Evolutionary conservation across 148 eudicot species (phyloP).

Genomic region (Salicornia ramosissima): DNA sequence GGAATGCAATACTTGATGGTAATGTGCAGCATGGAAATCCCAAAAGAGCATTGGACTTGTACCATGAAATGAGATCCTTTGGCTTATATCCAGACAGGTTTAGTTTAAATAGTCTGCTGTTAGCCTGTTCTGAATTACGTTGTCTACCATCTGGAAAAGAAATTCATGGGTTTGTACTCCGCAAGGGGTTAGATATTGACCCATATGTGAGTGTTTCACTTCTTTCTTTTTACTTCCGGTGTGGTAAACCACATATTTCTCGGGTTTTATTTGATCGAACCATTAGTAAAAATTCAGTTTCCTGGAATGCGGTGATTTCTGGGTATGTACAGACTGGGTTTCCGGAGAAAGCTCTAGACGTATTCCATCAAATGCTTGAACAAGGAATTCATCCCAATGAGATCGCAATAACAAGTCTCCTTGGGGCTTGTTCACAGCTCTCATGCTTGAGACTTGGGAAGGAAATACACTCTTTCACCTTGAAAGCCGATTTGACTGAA

Average conservation of each 20-base stretch:
- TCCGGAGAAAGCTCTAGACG: constrained; percentile 40
- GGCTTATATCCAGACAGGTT: constrained; percentile 44
- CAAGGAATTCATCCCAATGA: constrained; percentile 32
- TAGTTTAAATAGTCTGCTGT: constrained; percentile 43
- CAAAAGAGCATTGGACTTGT: constrained; percentile 36
- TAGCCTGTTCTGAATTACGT: constrained; percentile 42
- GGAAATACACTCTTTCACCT: constrained; percentile 56
- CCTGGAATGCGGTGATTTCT: constrained; percentile 66
- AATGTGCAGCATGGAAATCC: constrained; percentile 55
- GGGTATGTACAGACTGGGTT: constrained; percentile 47
- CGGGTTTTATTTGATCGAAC: constrained; percentile 38
- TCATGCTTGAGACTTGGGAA: constrained; percentile 48
- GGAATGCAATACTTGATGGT: constrained; percentile 59
- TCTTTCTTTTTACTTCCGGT: constrained; percentile 49
- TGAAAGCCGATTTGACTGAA: constrained; percentile 35
- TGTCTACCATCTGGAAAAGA: constrained; percentile 37
- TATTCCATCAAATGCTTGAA: constrained; percentile 37
- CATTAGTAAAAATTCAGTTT: constrained; percentile 32
- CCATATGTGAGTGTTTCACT: constrained; percentile 41
- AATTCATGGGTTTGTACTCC: constrained; percentile 54
- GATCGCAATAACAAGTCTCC: constrained; percentile 39
- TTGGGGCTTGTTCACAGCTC: constrained; percentile 57
- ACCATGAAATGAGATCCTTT: constrained; percentile 35
- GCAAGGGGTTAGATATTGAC: constrained; percentile 44
- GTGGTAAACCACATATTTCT: constrained; percentile 35